phyloP scores from a whole-genome alignment of 2,329 filamentous ascomycete species.

The Endoconidiophora polonica region DNA sequence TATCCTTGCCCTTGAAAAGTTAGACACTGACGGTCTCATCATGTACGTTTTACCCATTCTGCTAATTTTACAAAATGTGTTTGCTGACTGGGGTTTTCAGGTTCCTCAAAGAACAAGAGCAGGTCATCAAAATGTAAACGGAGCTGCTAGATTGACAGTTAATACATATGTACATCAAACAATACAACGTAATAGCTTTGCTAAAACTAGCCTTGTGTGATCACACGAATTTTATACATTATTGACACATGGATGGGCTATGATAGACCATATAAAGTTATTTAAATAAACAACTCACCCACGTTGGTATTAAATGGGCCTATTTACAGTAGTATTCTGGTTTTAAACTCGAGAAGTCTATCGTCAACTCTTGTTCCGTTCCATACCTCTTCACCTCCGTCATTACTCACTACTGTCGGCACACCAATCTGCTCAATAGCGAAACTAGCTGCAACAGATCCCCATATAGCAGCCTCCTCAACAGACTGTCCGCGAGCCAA shows the following conservation, averaged over 20 bases:
- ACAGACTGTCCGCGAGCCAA: constrained; percentile 42
- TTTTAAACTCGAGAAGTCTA: constrained; percentile 32
- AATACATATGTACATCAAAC: too few relatives aligned
- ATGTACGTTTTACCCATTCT: constrained; percentile 50
- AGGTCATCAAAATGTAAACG: constrained; percentile 51
- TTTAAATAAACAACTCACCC: too few relatives aligned
- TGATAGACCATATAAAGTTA: too few relatives aligned
- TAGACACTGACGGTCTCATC: constrained; percentile 54
- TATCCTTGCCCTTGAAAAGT: constrained; percentile 55
- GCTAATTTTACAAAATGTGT: not conserved
- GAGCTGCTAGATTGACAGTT: too few relatives aligned
- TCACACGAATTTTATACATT: not conserved
- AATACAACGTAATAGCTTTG: too few relatives aligned
- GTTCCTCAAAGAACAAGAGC: constrained; percentile 39
- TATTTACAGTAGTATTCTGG: not conserved
- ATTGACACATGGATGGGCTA: too few relatives aligned
- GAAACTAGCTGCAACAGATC: constrained; percentile 71
- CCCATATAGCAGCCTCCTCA: constrained; percentile 61
- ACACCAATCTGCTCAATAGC: constrained; percentile 89
- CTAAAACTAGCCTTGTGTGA: not conserved
- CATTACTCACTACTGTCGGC: constrained; percentile 37
- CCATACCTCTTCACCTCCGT: constrained; percentile 38
- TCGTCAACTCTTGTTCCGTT: constrained; percentile 39
- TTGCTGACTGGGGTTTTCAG: constrained; percentile 21
- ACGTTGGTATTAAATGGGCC: too few relatives aligned